These are phyloP conservation scores for Tricholoma hemisulphureum DNA, from an alignment of 768 basidiomycete genomes.

Conservation along the genomic window DNA sequence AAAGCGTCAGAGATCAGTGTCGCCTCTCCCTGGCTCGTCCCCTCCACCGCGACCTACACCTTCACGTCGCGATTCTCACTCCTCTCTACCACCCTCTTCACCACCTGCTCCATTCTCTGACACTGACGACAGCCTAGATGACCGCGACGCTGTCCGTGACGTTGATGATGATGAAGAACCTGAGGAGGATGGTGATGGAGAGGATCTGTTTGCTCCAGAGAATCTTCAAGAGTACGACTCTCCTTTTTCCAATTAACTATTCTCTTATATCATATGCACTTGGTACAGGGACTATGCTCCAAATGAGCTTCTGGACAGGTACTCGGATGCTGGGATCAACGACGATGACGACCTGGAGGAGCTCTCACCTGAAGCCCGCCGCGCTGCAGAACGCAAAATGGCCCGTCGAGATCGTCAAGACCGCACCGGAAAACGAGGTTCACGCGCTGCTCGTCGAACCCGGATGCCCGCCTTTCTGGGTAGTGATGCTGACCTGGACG, in stretches of 20 bases:
- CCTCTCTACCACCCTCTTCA: constrained; percentile 84
- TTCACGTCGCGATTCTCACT: constrained; percentile 52
- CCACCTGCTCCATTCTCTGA: constrained; percentile 84
- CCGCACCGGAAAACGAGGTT: constrained; percentile 62
- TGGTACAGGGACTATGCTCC: constrained; percentile 74
- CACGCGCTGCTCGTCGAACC: constrained; percentile 73
- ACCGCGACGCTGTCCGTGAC: constrained; percentile 63
- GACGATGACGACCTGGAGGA: constrained; percentile 73
- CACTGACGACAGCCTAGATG: constrained; percentile 77
- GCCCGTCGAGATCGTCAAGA: constrained; percentile 79
- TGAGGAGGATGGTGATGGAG: constrained; percentile 71
- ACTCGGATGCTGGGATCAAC: constrained; percentile 84
- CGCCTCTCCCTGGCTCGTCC: constrained; percentile 51
- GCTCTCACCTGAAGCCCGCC: constrained; percentile 66
- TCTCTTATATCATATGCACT: constrained; percentile 10
- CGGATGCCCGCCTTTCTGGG: constrained; percentile 87
- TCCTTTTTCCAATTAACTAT: constrained; percentile 2
- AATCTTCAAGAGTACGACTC: constrained; percentile 62
- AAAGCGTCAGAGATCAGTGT: constrained; percentile 64
- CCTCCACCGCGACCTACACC: constrained; percentile 42
- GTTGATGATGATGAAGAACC: constrained; percentile 68
- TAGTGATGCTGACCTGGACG: constrained; percentile 77
- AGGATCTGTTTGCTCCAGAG: constrained; percentile 86
- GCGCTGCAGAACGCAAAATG: constrained; percentile 86
- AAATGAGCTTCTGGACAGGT: constrained; percentile 80